phyloP scores from a whole-genome alignment of 805 yeast species.

The Diddensiella transvaalensis region DNA sequence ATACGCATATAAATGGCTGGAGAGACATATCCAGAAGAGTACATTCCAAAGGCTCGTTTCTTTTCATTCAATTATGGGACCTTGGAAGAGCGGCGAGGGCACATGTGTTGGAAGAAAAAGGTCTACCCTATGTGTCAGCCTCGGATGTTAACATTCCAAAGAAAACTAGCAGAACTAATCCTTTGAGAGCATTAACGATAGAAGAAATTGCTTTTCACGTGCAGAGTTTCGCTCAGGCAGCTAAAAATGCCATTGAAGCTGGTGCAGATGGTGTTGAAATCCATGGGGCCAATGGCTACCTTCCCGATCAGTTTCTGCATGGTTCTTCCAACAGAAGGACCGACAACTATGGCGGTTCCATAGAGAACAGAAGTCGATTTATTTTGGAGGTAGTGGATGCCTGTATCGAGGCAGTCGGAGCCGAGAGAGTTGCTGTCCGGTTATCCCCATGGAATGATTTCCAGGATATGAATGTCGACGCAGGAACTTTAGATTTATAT shows the following conservation, averaged over 20 bases:
- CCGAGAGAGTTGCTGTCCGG: conserved; percentile 35
- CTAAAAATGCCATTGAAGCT: conserved; percentile 48
- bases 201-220: conserved; percentile 44
- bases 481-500: conserved; percentile 23
- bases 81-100: conserved; percentile 36
- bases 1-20: conserved; percentile 43
- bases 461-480: neutral
- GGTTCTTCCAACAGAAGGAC: conserved; percentile 46
- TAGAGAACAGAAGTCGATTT: conserved; percentile 54
- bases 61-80: conserved; percentile 41
- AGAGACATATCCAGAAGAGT: conserved; percentile 40
- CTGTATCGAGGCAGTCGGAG: conserved; percentile 49
- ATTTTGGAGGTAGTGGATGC: conserved; percentile 51
- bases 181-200: conserved; percentile 35
- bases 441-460: conserved; percentile 36
- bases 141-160: neutral
- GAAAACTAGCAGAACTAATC: neutral
- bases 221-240: conserved; percentile 49
- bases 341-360: conserved; percentile 60
- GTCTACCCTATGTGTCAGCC: neutral
- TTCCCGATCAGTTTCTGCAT: conserved; percentile 47
- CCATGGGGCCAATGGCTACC: conserved; percentile 62
- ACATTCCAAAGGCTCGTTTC: conserved; percentile 38
- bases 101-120: neutral
- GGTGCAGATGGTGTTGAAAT: conserved; percentile 65